phyloP scores from a whole-genome alignment of 139 green algal species.

The Pleodorina starrii region DNA sequence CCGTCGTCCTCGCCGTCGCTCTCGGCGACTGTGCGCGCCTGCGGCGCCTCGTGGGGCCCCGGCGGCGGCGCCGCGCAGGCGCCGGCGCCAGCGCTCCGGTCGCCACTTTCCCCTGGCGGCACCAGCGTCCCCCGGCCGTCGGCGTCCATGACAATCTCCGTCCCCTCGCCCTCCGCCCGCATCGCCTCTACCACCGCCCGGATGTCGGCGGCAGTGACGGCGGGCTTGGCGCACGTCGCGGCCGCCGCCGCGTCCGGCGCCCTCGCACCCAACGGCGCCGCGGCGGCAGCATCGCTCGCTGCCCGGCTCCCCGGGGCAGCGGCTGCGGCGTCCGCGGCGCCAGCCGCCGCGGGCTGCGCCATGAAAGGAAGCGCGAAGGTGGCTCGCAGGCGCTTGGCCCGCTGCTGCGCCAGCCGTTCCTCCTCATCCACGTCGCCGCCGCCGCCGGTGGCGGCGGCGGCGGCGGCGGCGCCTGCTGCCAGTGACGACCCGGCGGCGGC shows the following conservation, averaged over 20 bases:
- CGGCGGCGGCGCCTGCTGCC: background rate
- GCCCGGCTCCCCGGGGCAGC: background rate
- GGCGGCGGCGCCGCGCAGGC: background rate
- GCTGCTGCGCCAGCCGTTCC: background rate
- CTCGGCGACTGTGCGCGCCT: background rate
- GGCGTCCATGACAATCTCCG: background rate
- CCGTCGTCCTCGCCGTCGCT: background rate
- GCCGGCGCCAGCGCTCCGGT: background rate
- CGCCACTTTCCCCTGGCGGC: background rate
- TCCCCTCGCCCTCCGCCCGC: background rate
- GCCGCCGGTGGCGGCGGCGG: background rate
- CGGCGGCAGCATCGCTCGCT: background rate
- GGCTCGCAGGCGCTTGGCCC: slow-evolving; percentile 4
- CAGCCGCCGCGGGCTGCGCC: background rate
- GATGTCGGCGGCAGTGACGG: slow-evolving; percentile 30
- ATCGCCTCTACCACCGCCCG: slow-evolving; percentile 45
- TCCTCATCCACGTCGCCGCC: background rate
- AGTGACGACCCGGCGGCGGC: background rate
- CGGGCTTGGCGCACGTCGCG: background rate
- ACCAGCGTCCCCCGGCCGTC: background rate
- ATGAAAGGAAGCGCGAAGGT: slow-evolving; percentile 41
- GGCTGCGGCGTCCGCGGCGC: background rate
- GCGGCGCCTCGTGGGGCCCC: background rate
- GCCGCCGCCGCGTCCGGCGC: background rate
- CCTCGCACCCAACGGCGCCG: background rate